Evolutionary conservation across 768 basidiomycete species (phyloP).

Genomic region (Vararia minispora): DNA sequence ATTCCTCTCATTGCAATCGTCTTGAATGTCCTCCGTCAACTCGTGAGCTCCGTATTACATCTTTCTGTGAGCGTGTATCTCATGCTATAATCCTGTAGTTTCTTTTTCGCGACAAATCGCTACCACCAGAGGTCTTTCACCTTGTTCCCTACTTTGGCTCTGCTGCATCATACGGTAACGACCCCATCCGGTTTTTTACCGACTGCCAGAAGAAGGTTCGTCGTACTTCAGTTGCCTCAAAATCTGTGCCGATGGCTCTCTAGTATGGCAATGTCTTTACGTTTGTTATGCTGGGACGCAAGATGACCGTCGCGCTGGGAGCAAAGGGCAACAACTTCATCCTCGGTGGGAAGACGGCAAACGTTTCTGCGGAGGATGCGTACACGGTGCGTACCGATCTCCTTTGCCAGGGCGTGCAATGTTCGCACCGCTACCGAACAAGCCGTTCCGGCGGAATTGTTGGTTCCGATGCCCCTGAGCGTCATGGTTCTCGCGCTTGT

Average conservation of each 20-base stretch:
- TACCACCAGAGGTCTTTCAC: conserved; percentile 91
- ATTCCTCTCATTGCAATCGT: conserved; percentile 56
- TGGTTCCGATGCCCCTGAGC: no score
- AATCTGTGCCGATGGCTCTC: neutral
- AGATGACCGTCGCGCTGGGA: conserved; percentile 84
- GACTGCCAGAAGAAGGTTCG: conserved; percentile 66
- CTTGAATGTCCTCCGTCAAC: conserved; percentile 69
- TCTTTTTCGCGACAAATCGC: conserved; percentile 52
- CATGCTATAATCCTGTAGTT: conserved; percentile 31
- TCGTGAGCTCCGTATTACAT: conserved; percentile 36
- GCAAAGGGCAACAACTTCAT: conserved; percentile 90
- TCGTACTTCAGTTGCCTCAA: neutral
- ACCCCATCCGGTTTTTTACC: conserved; percentile 84
- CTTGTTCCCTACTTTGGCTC: conserved; percentile 87
- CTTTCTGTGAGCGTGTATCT: neutral
- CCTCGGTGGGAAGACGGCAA: conserved; percentile 85
- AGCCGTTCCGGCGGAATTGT: no score
- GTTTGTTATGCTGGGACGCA: conserved; percentile 81
- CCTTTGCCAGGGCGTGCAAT: conserved; percentile 1
- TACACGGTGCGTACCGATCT: conserved; percentile 55
- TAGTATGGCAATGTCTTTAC: conserved; percentile 98
- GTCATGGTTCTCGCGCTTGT: no score
- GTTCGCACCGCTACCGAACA: conserved; percentile 6
- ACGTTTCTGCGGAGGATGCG: conserved; percentile 92
- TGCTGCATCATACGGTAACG: conserved; percentile 80